Evolutionary conservation across 805 yeast species (phyloP).

Genomic region (Blastobotrys peoriensis): DNA sequence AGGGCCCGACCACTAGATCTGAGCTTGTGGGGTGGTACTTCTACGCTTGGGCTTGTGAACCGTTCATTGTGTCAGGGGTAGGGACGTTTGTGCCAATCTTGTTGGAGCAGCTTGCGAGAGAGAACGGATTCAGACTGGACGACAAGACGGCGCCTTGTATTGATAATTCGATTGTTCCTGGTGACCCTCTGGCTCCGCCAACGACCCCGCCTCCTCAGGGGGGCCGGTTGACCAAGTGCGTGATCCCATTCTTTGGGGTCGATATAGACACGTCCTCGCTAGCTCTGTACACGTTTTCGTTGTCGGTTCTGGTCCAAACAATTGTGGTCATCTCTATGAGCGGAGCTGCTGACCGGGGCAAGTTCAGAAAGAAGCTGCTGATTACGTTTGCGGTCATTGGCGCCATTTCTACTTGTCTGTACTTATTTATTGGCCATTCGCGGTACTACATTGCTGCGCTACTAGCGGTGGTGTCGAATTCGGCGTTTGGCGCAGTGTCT

Average conservation of each 20-base stretch:
- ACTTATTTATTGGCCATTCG: slow-evolving; percentile 34
- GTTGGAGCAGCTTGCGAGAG: slow-evolving; percentile 65
- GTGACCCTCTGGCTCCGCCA: slow-evolving; percentile 26
- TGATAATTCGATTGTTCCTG: slow-evolving; percentile 26
- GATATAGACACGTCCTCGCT: slow-evolving; percentile 68
- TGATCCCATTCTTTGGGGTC: slow-evolving; percentile 37
- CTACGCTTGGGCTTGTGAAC: slow-evolving; percentile 72
- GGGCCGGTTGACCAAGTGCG: slow-evolving; percentile 35
- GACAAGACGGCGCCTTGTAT: slow-evolving; percentile 57
- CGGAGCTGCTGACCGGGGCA: slow-evolving; percentile 64
- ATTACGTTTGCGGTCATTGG: slow-evolving; percentile 56
- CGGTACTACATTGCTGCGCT: slow-evolving; percentile 49
- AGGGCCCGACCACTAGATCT: slow-evolving; percentile 1
- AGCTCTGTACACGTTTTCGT: slow-evolving; percentile 67
- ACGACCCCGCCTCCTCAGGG: slow-evolving; percentile 10
- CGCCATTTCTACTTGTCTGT: slow-evolving; percentile 45
- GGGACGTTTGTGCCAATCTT: slow-evolving; percentile 72
- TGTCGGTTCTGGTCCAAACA: slow-evolving; percentile 68
- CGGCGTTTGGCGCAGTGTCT: slow-evolving; percentile 70
- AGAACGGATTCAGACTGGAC: slow-evolving; percentile 56
- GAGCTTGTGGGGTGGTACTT: slow-evolving; percentile 63
- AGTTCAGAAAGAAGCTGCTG: slow-evolving; percentile 51
- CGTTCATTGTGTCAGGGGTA: slow-evolving; percentile 71
- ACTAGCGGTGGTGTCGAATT: slow-evolving; percentile 56
- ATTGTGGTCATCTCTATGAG: slow-evolving; percentile 63